A percentile compares a stretch with the other conserved stretches of the same genome.
These are phyloP conservation scores for Usnea hakonensis DNA, from an alignment of 495 filamentous ascomycete species.

Conservation along the genomic window DNA sequence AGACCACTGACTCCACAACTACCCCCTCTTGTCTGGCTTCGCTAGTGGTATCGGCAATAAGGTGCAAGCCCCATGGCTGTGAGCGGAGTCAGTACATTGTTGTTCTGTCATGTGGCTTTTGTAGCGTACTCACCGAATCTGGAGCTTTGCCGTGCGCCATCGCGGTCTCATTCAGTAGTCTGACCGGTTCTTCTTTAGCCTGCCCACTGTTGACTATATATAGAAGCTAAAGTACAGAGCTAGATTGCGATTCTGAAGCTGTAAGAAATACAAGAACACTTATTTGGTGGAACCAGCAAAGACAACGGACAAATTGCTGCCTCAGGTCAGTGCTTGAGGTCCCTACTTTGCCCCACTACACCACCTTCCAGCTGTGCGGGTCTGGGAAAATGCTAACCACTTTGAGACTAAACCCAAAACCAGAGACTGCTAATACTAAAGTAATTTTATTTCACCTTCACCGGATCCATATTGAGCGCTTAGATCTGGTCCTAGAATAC, in stretches of 20 bases:
- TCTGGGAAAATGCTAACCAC: not conserved
- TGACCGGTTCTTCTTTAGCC: not conserved
- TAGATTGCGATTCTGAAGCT: not conserved
- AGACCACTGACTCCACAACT: not conserved
- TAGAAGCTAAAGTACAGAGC: fast-evolving
- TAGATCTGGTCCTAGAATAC: too few relatives aligned
- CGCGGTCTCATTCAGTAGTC: not conserved
- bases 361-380: not conserved
- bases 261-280: not conserved
- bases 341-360: not conserved
- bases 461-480: too few relatives aligned
- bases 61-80: not conserved
- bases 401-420: not conserved
- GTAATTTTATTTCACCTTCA: too few relatives aligned
- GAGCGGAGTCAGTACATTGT: not conserved
- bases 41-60: not conserved
- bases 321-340: too few relatives aligned
- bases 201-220: not conserved
- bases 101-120: not conserved
- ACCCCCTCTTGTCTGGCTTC: not conserved
- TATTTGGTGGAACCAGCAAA: not conserved
- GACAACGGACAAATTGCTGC: not conserved
- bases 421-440: too few relatives aligned
- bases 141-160: not conserved
- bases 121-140: not conserved